phyloP scores from a whole-genome alignment of 2,329 filamentous ascomycete species.

The Gaeumannomyces sp. region DNA sequence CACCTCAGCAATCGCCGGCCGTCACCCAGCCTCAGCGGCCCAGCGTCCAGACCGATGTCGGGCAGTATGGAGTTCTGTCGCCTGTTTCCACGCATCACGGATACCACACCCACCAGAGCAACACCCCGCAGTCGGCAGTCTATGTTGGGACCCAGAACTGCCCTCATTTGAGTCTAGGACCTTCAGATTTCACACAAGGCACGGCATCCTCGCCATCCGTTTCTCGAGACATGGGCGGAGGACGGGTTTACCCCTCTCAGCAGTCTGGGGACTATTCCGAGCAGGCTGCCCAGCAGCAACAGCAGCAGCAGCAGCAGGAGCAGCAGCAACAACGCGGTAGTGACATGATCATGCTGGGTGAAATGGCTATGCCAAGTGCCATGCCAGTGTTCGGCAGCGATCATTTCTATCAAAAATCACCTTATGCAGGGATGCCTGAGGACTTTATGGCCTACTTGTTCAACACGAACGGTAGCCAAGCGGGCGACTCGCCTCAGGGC shows the following conservation, averaged over 20 bases:
- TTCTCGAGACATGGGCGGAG: conserved; percentile 25
- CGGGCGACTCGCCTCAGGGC: conserved; percentile 47
- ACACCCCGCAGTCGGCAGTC: conserved; percentile 37
- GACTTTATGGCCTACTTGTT: conserved; percentile 84
- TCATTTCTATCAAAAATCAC: conserved; percentile 71
- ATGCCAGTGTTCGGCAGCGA: conserved; percentile 86
- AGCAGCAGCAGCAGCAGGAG: conserved; percentile 21
- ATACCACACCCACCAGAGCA: conserved; percentile 40
- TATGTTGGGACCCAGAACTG: conserved; percentile 58
- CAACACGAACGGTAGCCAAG: conserved; percentile 47
- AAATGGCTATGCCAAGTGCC: conserved; percentile 58
- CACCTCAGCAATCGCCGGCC: conserved; percentile 34
- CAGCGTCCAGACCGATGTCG: conserved; percentile 39
- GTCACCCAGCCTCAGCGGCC: conserved; percentile 39
- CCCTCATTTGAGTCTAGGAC: conserved; percentile 55
- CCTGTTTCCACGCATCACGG: conserved; percentile 41
- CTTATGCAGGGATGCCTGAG: conserved; percentile 75
- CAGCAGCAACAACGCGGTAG: conserved; percentile 35
- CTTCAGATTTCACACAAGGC: conserved; percentile 45
- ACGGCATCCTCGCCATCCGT: conserved; percentile 31
- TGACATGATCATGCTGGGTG: conserved; percentile 56
- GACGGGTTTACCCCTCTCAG: conserved; percentile 29
- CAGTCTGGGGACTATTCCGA: conserved; percentile 41
- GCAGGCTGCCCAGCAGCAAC: conserved; percentile 18
- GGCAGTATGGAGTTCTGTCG: conserved; percentile 45